A percentile compares a stretch with the other conserved stretches of the same genome.
phyloP scores from a whole-genome alignment of 805 yeast genomes.

The Nakazawaea anatomiae region DNA sequence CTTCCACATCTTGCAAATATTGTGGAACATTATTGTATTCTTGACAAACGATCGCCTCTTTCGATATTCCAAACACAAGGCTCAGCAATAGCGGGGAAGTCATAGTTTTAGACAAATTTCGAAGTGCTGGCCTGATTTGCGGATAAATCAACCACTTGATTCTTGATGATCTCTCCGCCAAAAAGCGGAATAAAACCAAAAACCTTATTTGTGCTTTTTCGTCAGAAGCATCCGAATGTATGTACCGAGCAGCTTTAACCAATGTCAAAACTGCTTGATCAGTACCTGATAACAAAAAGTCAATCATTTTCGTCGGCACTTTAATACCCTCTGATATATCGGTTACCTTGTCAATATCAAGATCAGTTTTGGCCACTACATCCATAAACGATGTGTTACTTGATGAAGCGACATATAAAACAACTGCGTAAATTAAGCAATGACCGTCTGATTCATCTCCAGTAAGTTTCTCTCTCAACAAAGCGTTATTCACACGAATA shows the following conservation, averaged over 20 bases:
- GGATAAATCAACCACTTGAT: slow-evolving; percentile 16
- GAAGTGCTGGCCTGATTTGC: slow-evolving; percentile 3
- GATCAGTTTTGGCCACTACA: slow-evolving; percentile 27
- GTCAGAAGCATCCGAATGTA: slow-evolving; percentile 6
- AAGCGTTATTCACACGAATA: slow-evolving; percentile 32
- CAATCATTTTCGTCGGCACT: slow-evolving; percentile 31
- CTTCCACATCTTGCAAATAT: slow-evolving; percentile 16
- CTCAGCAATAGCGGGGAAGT: slow-evolving; percentile 7
- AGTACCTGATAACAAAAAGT: slow-evolving; percentile 15
- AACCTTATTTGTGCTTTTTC: slow-evolving; percentile 10
- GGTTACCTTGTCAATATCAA: slow-evolving; percentile 24
- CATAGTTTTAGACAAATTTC: slow-evolving; percentile 4
- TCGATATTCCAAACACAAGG: slow-evolving; percentile 7
- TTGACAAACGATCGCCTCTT: slow-evolving; percentile 21
- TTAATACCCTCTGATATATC: slow-evolving; percentile 24
- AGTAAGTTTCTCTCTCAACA: slow-evolving; percentile 7
- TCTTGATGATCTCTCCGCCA: slow-evolving; percentile 7
- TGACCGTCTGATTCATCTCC: slow-evolving; percentile 14
- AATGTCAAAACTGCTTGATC: slow-evolving; percentile 9
- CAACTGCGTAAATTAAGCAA: slow-evolving; percentile 25
- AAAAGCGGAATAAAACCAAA: slow-evolving; percentile 8
- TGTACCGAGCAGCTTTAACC: slow-evolving; percentile 5
- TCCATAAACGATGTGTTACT: slow-evolving; percentile 29
- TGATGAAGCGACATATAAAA: slow-evolving; percentile 26
- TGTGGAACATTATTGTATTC: slow-evolving; percentile 22